Base-by-base conservation (phyloP, 2,329 filamentous ascomycete genomes). In the Arthrobotrys entomopaga region DNA sequence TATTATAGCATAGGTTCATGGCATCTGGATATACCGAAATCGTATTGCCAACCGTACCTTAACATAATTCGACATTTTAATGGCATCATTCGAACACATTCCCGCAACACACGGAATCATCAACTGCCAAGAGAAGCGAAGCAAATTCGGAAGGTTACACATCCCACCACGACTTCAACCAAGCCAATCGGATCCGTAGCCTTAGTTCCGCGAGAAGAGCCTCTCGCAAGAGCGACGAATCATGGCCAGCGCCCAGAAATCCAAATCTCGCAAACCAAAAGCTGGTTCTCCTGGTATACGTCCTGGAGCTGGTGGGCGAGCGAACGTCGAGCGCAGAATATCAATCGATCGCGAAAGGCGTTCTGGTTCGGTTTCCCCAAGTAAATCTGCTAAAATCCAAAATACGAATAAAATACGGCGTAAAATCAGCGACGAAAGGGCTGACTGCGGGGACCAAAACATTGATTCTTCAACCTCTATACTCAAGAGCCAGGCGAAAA, bases 71-170 rank as follows among this genome's bases (percentile, higher is more conserved):
- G n/a, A n/a, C n/a, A n/a, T n/a, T n/a, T n/a, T n/a, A n/a, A n/a
- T n/a, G n/a, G n/a, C n/a, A n/a, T n/a, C n/a, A n/a, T n/a, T n/a
- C n/a, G n/a, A n/a, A n/a, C n/a, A 10, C 29, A 34, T 34, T 34
- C 6, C 19, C 16, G 16, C 60, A 54, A 22, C 49, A 22, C 49
- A 3, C 29, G 19, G 22, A 22, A 34, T 3, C 2, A 19, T 38
- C 46, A 34, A 53, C 15, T 29, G 3, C 15, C 29, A 34, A 34
- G 15, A 6, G 34, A 52, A 2, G 7, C 53, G 26, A 50, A 40
- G 15, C 40, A 19, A 10, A 58, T 43, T 16, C 7, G 57, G 65
- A 56, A 70, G 63, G 65, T 70, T 63, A 58, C 57, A 63, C 65
- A 7, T n/a, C n/a, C n/a, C 24, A 15, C 16, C 16, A 16, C 15